These are phyloP conservation scores for Fusarium marasasianum DNA, from an alignment of 2,329 filamentous ascomycete species.

Conservation along the genomic window DNA sequence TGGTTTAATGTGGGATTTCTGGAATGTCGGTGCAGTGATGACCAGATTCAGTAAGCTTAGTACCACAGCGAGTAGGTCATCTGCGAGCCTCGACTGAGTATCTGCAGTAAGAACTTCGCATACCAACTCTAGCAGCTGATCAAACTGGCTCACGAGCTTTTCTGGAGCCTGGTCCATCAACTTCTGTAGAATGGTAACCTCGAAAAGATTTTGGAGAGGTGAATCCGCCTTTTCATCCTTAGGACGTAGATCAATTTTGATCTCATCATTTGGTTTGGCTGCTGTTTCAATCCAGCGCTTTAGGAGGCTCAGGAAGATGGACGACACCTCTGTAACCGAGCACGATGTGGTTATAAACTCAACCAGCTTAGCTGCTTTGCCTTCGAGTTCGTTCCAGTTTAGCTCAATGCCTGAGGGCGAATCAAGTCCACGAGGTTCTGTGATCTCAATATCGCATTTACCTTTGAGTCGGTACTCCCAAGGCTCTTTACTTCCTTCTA, in stretches of 20 bases:
- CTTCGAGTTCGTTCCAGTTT: conserved; percentile 57
- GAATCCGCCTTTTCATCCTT: conserved; percentile 47
- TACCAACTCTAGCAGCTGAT: conserved; percentile 71
- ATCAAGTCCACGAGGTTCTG: conserved; percentile 43
- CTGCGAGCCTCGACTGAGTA: conserved; percentile 52
- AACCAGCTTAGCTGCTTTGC: conserved; percentile 59
- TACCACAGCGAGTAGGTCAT: conserved; percentile 62
- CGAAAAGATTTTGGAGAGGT: conserved; percentile 59
- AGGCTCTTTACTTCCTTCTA: conserved; percentile 38
- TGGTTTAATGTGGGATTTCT: conserved; percentile 56
- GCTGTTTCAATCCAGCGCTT: conserved; percentile 62
- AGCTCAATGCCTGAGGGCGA: conserved; percentile 41
- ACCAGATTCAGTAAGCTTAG: conserved; percentile 71
- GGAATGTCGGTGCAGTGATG: conserved; percentile 66
- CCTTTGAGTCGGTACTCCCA: conserved; percentile 64
- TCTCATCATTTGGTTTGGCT: conserved; percentile 40
- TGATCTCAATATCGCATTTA: conserved; percentile 63
- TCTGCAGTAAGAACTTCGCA: conserved; percentile 65
- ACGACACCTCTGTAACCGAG: conserved; percentile 65
- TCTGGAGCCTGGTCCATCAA: conserved; percentile 72
- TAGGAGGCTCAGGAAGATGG: conserved; percentile 69
- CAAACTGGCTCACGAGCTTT: conserved; percentile 70
- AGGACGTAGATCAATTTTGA: conserved; percentile 44
- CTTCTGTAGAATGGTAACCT: conserved; percentile 71
- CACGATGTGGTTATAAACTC: conserved; percentile 60